These are phyloP conservation scores for Colletotrichum lentis DNA, from an alignment of 2,329 filamentous ascomycete genomes.

Conservation along the genomic window DNA sequence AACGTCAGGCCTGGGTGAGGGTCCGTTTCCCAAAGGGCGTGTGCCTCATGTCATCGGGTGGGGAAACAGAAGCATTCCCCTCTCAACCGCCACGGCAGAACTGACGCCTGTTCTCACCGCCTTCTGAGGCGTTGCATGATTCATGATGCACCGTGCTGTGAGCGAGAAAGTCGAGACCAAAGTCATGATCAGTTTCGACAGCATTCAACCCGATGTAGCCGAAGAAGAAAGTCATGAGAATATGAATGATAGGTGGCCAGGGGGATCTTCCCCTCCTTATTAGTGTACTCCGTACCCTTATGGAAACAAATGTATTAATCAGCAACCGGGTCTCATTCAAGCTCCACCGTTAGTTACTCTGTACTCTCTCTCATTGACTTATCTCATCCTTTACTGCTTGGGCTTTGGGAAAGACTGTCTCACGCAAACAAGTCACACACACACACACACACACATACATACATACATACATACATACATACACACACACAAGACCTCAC, in stretches of 20 bases:
- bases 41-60: conserved; percentile 23
- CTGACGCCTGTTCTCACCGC: conserved; percentile 13
- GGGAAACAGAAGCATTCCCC: conserved; percentile 18
- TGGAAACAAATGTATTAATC: no score
- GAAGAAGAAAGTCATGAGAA: no score
- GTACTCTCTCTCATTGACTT: background rate
- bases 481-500: no score
- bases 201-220: no score
- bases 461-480: no score
- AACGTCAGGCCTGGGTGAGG: no score
- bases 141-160: background rate
- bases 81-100: conserved; percentile 7
- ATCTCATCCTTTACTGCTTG: background rate
- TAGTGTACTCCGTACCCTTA: no score
- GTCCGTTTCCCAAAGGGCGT: conserved; percentile 19
- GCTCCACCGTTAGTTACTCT: no score
- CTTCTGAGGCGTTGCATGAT: conserved; percentile 13
- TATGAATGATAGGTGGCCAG: background rate
- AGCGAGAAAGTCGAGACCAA: background rate
- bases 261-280: no score
- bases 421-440: background rate
- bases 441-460: no score
- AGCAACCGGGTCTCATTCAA: background rate
- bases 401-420: no score
- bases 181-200: no score